A percentile compares a stretch with the other conserved stretches of the same genome.
These are phyloP conservation scores for Sugiyamaella xylanicola DNA, from an alignment of 1,139 yeast species.

Conservation along the genomic window DNA sequence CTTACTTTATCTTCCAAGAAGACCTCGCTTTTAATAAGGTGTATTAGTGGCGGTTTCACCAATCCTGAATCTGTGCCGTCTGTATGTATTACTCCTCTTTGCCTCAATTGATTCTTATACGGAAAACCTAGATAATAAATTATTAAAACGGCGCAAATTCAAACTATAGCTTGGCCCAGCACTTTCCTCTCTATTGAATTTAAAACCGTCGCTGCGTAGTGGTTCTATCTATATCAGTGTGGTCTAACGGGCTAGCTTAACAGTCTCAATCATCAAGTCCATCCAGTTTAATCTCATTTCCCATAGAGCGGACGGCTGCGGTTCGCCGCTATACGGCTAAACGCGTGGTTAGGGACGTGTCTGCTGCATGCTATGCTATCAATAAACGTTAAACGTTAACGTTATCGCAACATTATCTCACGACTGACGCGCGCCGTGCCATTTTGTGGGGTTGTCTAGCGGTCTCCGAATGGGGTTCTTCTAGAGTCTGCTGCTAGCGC, in stretches of 20 bases:
- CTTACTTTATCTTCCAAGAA: neutral
- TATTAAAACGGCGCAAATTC: neutral
- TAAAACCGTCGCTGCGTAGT: neutral
- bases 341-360: neutral
- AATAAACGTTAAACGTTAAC: neutral
- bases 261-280: neutral
- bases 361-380: neutral
- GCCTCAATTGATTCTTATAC: neutral
- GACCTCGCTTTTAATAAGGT: neutral
- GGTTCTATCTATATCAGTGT: neutral
- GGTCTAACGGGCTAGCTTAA: neutral
- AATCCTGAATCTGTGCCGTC: neutral
- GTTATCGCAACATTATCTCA: neutral
- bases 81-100: neutral
- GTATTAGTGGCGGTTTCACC: neutral
- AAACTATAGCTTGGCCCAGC: neutral
- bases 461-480: no score
- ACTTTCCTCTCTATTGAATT: neutral
- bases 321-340: neutral
- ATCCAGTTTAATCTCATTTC: neutral
- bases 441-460: neutral
- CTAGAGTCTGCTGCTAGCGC: no score
- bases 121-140: neutral
- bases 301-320: neutral
- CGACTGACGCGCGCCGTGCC: neutral